Conservation (phyloP, 441 rosid species). For the Rhodomyrtus psidioides region DNA sequence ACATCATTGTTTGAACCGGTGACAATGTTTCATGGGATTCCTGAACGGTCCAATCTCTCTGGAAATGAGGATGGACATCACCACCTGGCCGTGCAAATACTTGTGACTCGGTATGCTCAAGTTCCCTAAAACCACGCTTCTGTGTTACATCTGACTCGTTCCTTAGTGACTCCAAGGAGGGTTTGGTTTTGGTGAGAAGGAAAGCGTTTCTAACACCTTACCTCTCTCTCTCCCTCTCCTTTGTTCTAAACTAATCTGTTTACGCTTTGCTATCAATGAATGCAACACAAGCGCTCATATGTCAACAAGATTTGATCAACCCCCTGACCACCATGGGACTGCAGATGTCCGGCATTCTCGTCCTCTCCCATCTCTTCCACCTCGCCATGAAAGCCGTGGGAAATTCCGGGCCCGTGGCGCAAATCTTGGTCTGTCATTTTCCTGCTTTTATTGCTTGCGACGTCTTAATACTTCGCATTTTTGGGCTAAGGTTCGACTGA, state of each 20-base stretch:
- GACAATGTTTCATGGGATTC: neutral
- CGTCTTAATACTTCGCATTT: neutral
- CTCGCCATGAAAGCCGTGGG: constrained; percentile 6
- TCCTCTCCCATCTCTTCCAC: constrained; percentile 17
- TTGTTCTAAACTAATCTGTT: neutral
- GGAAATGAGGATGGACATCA: neutral
- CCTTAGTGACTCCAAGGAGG: neutral
- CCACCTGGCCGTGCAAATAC: neutral
- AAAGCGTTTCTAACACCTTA: neutral
- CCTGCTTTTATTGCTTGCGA: neutral
- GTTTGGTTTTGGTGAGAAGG: neutral
- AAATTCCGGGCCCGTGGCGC: constrained; percentile 13
- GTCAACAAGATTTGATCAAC: constrained; percentile 12
- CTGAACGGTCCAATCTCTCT: neutral
- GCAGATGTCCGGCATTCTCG: constrained; percentile 16
- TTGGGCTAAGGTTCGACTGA: neutral
- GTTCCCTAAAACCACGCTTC: neutral
- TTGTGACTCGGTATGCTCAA: neutral
- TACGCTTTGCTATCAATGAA: neutral
- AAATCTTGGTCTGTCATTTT: constrained; percentile 1
- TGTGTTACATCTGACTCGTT: neutral
- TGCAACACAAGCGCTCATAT: constrained; percentile 6
- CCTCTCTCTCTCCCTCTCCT: neutral
- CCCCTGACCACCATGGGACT: constrained; percentile 12
- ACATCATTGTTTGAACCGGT: neutral